Conservation (phyloP, 306 rosid species). For the Cicer arietinum region DNA sequence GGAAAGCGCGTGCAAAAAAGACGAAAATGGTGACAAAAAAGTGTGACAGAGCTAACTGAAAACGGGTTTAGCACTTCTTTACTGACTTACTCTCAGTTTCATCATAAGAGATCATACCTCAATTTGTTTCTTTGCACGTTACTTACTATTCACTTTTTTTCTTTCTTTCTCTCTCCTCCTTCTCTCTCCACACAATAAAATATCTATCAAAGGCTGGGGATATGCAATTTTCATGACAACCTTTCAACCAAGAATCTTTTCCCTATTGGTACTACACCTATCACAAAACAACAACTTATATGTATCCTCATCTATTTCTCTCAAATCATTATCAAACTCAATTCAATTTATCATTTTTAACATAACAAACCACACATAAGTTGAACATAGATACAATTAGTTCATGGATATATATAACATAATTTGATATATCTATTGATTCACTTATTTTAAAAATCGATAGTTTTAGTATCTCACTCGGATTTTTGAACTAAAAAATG, state of each 20-base stretch:
- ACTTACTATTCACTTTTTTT: not conserved
- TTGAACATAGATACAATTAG: too few species aligned
- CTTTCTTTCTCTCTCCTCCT: not conserved
- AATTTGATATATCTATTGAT: too few species aligned
- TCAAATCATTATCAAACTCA: not conserved
- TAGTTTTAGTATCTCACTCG: too few species aligned
- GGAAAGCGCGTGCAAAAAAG: not conserved
- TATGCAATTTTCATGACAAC: conserved; percentile 6
- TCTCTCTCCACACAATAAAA: conserved; percentile 6
- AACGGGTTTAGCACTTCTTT: not conserved
- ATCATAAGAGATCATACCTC: not conserved
- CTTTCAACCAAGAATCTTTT: conserved; percentile 13
- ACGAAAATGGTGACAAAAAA: not conserved
- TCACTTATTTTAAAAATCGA: too few species aligned
- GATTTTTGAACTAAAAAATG: too few species aligned
- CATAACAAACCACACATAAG: too few species aligned
- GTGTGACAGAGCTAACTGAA: not conserved
- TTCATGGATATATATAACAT: too few species aligned
- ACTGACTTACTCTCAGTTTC: conserved; percentile 3
- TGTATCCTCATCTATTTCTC: conserved; percentile 8
- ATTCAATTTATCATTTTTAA: not conserved
- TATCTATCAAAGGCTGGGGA: not conserved
- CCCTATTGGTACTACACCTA: conserved; percentile 5
- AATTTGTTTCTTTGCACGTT: not conserved
- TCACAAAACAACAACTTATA: conserved; percentile 6